Evolutionary conservation across 257 asterid species (phyloP).

Genomic region (Cinchona pubescens): DNA sequence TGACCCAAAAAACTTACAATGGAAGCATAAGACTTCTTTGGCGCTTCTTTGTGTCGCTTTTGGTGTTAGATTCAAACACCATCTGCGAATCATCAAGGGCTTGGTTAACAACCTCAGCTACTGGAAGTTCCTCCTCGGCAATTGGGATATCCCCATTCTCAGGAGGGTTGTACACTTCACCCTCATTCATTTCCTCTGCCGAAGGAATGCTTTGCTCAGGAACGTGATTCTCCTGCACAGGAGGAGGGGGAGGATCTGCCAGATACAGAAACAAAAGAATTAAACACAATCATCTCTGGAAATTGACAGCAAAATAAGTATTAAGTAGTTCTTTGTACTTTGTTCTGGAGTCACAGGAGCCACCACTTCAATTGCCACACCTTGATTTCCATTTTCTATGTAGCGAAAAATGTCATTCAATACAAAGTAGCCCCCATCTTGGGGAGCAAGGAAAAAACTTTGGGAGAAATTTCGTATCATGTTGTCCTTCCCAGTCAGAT

Average conservation of each 20-base stretch:
- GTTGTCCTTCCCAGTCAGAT: constrained; percentile 56
- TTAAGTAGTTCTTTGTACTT: constrained; percentile 33
- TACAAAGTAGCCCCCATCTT: constrained; percentile 86
- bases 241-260: constrained; percentile 41
- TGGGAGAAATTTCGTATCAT: constrained; percentile 63
- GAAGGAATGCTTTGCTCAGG: constrained; percentile 51
- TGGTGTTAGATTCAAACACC: constrained; percentile 50
- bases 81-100: constrained; percentile 42
- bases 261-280: neutral
- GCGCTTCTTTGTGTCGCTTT: constrained; percentile 58
- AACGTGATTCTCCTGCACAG: constrained; percentile 50
- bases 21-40: constrained; percentile 90
- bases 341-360: constrained; percentile 54
- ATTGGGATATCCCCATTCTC: constrained; percentile 59
- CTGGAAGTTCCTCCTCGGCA: constrained; percentile 68
- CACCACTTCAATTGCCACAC: constrained; percentile 37
- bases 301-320: constrained; percentile 15
- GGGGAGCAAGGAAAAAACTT: constrained; percentile 93
- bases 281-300: constrained; percentile 14
- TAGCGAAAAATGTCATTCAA: constrained; percentile 83
- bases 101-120: constrained; percentile 74
- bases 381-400: constrained; percentile 37
- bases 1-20: constrained; percentile 57
- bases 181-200: constrained; percentile 52
- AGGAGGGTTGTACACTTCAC: constrained; percentile 74